Evolutionary conservation across 345 rosid genomes (phyloP).

Genomic region (Rhizophora apiculata): DNA sequence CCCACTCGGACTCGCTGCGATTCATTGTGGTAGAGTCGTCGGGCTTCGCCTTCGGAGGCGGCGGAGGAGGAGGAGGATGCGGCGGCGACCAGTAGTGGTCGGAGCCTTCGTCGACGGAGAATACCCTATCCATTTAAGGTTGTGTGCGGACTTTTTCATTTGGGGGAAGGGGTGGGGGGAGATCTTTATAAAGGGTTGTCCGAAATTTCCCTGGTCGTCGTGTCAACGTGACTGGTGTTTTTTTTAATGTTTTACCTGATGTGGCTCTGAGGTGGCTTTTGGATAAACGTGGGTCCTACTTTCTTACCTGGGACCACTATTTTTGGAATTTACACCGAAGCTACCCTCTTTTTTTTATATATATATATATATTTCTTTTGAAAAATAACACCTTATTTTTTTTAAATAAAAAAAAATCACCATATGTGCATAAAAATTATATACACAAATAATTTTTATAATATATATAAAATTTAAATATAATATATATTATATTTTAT

Average conservation of each 20-base stretch:
- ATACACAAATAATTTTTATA: too few species aligned
- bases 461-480: too few species aligned
- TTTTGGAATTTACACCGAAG: too few species aligned
- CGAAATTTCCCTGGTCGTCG: background rate
- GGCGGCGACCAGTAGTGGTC: constrained; percentile 18
- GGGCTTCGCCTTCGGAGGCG: background rate
- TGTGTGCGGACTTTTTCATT: background rate
- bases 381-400: too few species aligned
- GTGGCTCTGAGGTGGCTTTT: constrained; percentile 26
- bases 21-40: constrained; percentile 16
- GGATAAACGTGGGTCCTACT: constrained; percentile 17
- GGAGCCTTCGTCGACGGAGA: constrained; percentile 14
- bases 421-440: too few species aligned
- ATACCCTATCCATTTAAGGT: constrained; percentile 18
- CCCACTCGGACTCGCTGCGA: constrained; percentile 32
- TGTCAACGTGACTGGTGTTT: background rate
- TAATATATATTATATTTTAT: too few species aligned
- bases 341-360: too few species aligned
- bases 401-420: too few species aligned
- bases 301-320: background rate
- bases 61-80: background rate
- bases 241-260: constrained; percentile 9
- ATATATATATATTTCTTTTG: too few species aligned
- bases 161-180: background rate
- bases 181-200: background rate